Percentiles rank a stretch among this genome's conserved stretches.
phyloP scores from a whole-genome alignment of 305 asterid genomes.

The Fraxinus platypoda region DNA sequence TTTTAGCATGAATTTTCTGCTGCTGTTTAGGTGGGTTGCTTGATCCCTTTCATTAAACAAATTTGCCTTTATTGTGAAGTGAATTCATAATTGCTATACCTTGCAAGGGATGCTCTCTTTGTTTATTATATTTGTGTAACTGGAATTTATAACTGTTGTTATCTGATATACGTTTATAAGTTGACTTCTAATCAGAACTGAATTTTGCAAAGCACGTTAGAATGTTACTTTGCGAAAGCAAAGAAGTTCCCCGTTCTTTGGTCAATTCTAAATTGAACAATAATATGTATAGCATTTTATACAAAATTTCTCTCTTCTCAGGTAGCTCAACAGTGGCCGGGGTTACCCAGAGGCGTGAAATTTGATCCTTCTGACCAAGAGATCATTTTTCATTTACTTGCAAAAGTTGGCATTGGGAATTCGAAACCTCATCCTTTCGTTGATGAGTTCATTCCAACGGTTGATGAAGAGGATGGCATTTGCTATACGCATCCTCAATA shows the following conservation, averaged over 20 bases:
- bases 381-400: slow-evolving; percentile 76
- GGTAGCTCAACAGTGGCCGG: slow-evolving; percentile 92
- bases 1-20: background rate
- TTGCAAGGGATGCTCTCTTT: background rate
- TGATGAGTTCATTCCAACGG: slow-evolving; percentile 80
- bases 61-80: background rate
- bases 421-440: slow-evolving; percentile 69
- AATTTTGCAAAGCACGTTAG: background rate
- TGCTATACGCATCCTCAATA: slow-evolving; percentile 94
- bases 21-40: background rate
- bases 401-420: slow-evolving; percentile 55
- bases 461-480: slow-evolving; percentile 82
- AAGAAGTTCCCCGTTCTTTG: background rate
- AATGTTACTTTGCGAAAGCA: background rate
- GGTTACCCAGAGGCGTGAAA: slow-evolving; percentile 91
- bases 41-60: background rate
- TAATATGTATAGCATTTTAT: background rate
- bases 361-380: slow-evolving; percentile 94
- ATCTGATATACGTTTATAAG: background rate
- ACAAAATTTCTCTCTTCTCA: slow-evolving; percentile 24
- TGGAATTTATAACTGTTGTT: background rate
- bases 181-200: background rate
- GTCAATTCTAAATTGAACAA: background rate
- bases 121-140: background rate
- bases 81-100: slow-evolving; percentile 1